Base-by-base conservation (phyloP, 768 basidiomycete species). In the Pisolithus sp. region DNA sequence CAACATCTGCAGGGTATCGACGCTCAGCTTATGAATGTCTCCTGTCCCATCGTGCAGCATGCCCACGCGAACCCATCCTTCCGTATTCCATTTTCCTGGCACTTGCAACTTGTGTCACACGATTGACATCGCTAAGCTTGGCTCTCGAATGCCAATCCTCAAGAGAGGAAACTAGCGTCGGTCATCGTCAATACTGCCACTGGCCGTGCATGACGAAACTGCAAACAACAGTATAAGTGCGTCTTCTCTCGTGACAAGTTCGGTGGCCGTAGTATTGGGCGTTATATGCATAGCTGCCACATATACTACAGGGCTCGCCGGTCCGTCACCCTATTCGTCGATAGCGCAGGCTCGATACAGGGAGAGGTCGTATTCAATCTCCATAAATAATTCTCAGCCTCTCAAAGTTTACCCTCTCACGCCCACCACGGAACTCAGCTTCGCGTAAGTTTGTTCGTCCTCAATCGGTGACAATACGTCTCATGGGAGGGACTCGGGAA, bases 51-150 rank as follows among this genome's bases (percentile, higher is more conserved):
- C 23, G 39, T 21, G 12, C 31, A 81, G 80, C 76, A 73, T 55
- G 62, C 71, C 30, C 71, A 76, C 53, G n/a, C n/a, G n/a, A n/a
- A n/a, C n/a, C n/a, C 7, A 73, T 71, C 60, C 79, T 78, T 34
- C 68, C 72, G 4, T 54, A 69, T 34, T 82, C 78, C 61, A 76
- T 79, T 58, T 62, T 73, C 38, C 65, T 80, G 51, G n/a, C n/a
- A n/a, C n/a, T n/a, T n/a, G n/a, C n/a, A n/a, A n/a, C n/a, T n/a
- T n/a, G n/a, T n/a, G n/a, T 73, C 38, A 61, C 68, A 23, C 73
- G 79, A 46, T 69, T 65, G 51, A 57, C 66, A 10, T 57, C 79
- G 10, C 78, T 79, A 55, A 63, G 62, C 13, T 45, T 72, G 23
- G 61, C 73, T 2, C 71, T 71, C n/a, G n/a, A n/a, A n/a, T n/a